Conservation (phyloP, 352 stramenopile species). For the Phytophthora cactorum region DNA sequence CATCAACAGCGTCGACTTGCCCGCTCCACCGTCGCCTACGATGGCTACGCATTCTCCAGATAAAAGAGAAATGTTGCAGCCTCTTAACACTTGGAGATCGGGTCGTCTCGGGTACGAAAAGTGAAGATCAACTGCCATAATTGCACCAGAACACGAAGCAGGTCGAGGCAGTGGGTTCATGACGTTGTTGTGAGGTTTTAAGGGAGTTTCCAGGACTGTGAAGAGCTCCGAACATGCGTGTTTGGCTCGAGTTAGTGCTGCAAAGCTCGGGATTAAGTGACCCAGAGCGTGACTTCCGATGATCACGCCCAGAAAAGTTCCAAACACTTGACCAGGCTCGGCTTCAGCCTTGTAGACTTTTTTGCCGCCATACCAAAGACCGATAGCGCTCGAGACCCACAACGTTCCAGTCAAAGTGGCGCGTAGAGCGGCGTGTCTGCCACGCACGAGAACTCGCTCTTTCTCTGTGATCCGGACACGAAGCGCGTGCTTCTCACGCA, state of each 20-base stretch:
- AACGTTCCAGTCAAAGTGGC: slow-evolving; percentile 20
- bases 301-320: slow-evolving; percentile 26
- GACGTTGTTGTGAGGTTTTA: slow-evolving; percentile 3
- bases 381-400: slow-evolving; percentile 36
- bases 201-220: slow-evolving; percentile 12
- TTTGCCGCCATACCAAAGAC: slow-evolving; percentile 34
- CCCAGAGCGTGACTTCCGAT: slow-evolving; percentile 32
- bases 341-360: slow-evolving; percentile 35
- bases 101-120: slow-evolving; percentile 30
- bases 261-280: slow-evolving; percentile 24
- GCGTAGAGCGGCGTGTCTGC: slow-evolving; percentile 20
- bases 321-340: slow-evolving; percentile 20
- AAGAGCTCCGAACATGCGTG: slow-evolving; percentile 28
- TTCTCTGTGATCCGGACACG: slow-evolving; percentile 24
- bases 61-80: slow-evolving; percentile 37
- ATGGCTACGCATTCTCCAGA: slow-evolving; percentile 54
- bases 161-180: slow-evolving; percentile 21
- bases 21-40: slow-evolving; percentile 41
- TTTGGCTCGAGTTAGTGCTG: slow-evolving; percentile 12
- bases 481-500: slow-evolving; percentile 30
- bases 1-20: slow-evolving; percentile 37
- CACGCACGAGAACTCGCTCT: slow-evolving; percentile 5
- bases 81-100: slow-evolving; percentile 26
- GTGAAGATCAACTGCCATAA: slow-evolving; percentile 31
- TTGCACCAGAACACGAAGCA: slow-evolving; percentile 8